These are phyloP conservation scores for Drechslera avenae DNA, from an alignment of 2,329 filamentous ascomycete species.

Conservation along the genomic window DNA sequence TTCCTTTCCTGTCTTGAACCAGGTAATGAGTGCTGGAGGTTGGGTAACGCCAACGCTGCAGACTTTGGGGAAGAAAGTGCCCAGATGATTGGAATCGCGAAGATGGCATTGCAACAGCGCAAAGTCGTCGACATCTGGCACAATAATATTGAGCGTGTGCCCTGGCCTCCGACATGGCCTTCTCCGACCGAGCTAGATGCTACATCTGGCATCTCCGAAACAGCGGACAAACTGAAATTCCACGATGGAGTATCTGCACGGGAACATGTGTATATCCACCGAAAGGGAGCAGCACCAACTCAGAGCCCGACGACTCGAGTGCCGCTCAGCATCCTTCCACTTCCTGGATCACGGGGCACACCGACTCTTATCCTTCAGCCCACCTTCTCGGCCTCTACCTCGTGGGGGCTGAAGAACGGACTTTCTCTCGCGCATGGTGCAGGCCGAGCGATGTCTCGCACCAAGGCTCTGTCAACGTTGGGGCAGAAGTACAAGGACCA, in stretches of 20 bases:
- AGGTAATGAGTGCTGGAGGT: slow-evolving; percentile 31
- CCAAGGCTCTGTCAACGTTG: slow-evolving; percentile 40
- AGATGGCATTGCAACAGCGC: slow-evolving; percentile 28
- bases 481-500: slow-evolving; percentile 43
- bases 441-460: slow-evolving; percentile 46
- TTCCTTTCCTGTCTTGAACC: slow-evolving; percentile 47
- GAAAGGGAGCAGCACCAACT: slow-evolving; percentile 48
- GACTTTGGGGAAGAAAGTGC: slow-evolving; percentile 8
- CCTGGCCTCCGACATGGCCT: slow-evolving; percentile 36
- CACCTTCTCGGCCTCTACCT: slow-evolving; percentile 33
- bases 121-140: slow-evolving; percentile 48
- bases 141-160: slow-evolving; percentile 43
- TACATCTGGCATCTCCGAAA: slow-evolving; percentile 1
- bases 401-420: slow-evolving; percentile 39
- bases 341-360: slow-evolving; percentile 47
- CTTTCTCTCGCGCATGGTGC: slow-evolving; percentile 48
- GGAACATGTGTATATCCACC: slow-evolving; percentile 43
- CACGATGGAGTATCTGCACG: not conserved
- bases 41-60: slow-evolving; percentile 10
- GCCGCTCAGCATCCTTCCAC: slow-evolving; percentile 41
- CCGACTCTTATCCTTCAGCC: slow-evolving; percentile 47
- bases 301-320: slow-evolving; percentile 25
- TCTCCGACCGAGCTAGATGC: not conserved
- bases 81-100: slow-evolving; percentile 18
- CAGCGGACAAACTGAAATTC: not conserved